A percentile compares a stretch with the other conserved stretches of the same genome.
Conservation (phyloP, 495 filamentous ascomycete genomes). For the Lasiosphaeris hirsuta region DNA sequence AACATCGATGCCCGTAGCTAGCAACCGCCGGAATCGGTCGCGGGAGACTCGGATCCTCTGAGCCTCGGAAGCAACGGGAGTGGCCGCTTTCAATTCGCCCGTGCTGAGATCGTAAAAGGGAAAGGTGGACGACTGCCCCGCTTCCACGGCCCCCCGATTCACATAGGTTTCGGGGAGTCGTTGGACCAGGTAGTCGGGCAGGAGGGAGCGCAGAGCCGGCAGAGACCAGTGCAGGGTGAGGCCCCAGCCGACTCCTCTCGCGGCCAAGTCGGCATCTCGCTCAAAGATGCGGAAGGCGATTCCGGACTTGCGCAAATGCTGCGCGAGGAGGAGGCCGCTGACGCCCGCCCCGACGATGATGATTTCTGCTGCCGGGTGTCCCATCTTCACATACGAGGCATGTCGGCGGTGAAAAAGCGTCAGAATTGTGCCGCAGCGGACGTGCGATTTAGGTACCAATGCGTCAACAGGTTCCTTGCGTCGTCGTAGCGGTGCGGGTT, state of each 20-base stretch:
- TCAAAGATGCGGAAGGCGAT: conserved; percentile 52
- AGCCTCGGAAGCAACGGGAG: conserved; percentile 44
- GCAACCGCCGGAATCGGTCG: conserved; percentile 44
- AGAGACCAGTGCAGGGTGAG: conserved; percentile 59
- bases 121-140: conserved; percentile 32
- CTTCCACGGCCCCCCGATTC: conserved; percentile 28
- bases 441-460: no score
- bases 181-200: conserved; percentile 46
- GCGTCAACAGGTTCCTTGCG: no score
- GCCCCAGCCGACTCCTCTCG: conserved; percentile 55
- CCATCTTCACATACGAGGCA: no score
- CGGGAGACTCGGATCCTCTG: conserved; percentile 50
- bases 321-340: conserved; percentile 57
- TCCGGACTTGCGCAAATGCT: conserved; percentile 46
- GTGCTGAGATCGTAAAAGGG: conserved; percentile 53
- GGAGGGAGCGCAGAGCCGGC: conserved; percentile 44
- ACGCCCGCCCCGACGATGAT: conserved; percentile 59
- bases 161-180: conserved; percentile 50
- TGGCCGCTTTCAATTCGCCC: conserved; percentile 37
- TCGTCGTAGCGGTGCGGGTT: no score
- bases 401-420: no score
- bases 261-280: conserved; percentile 43
- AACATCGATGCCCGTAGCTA: conserved; percentile 49
- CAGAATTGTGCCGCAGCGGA: no score
- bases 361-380: conserved; percentile 12